These are phyloP conservation scores for Candida dubliniensis DNA, from an alignment of 1,139 yeast species.

Conservation along the genomic window DNA sequence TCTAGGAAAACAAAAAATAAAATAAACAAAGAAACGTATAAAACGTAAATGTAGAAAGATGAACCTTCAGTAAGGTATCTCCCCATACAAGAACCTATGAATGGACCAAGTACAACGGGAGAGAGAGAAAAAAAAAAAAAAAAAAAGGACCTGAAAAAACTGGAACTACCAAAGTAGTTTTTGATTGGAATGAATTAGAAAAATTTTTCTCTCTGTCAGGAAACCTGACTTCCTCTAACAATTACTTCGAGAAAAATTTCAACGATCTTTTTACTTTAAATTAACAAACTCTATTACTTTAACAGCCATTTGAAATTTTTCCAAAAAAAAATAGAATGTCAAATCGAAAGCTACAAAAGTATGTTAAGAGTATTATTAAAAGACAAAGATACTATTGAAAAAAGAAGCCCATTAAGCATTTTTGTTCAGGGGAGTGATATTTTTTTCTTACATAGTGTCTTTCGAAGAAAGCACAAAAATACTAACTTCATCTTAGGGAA, in stretches of 20 bases:
- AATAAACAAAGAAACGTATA: not conserved
- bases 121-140: not conserved
- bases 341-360: conserved; percentile 50
- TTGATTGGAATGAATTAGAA: not conserved
- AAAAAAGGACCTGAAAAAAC: not conserved
- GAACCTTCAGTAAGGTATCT: too few relatives aligned
- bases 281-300: not conserved
- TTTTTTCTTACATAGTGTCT: too few relatives aligned
- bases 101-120: not conserved
- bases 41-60: not conserved
- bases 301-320: not conserved
- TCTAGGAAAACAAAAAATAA: not conserved
- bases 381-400: too few relatives aligned
- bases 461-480: not conserved
- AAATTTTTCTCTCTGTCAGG: not conserved
- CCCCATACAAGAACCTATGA: not conserved
- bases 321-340: conserved; percentile 25
- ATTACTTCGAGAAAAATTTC: conserved; percentile 3
- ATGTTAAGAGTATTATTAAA: conserved; percentile 19
- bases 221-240: not conserved
- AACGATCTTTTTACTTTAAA: not conserved
- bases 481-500: conserved; percentile 40
- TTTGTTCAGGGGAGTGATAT: too few relatives aligned
- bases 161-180: not conserved
- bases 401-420: not conserved